A percentile compares a stretch with the other conserved stretches of the same genome.
phyloP scores from a whole-genome alignment of 179 eudicot species.

The Spinacia oleracea region DNA sequence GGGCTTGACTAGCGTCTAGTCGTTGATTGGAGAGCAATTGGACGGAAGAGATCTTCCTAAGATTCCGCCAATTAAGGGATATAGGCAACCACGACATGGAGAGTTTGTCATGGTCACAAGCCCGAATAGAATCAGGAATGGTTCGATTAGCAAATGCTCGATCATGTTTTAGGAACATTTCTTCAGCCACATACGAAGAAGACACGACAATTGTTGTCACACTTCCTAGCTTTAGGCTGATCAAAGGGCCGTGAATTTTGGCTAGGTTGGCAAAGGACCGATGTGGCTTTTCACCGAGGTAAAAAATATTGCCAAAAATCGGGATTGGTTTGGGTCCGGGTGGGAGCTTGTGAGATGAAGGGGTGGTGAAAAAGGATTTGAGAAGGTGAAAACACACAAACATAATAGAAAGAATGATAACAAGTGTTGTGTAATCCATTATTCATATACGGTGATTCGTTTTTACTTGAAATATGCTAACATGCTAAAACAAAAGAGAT shows the following conservation, averaged over 20 bases:
- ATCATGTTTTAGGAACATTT: neutral
- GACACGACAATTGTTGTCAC: neutral
- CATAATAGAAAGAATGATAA: neutral
- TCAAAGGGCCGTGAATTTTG: neutral
- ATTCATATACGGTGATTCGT: no score
- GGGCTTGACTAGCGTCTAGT: neutral
- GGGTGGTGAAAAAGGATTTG: neutral
- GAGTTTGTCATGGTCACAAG: neutral
- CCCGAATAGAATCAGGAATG: neutral
- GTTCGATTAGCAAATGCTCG: neutral
- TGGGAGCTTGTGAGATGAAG: neutral
- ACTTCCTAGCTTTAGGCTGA: neutral
- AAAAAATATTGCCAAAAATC: neutral
- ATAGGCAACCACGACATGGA: conserved; percentile 4
- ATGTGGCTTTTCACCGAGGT: neutral
- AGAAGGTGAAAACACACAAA: neutral
- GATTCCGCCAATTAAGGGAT: neutral
- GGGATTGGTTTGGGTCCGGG: neutral
- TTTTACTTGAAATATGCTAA: neutral
- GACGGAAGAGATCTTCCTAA: neutral
- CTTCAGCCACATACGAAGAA: neutral
- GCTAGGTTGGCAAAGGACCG: neutral
- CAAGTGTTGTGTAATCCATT: neutral
- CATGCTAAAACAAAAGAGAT: neutral
- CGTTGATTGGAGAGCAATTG: neutral